These are phyloP conservation scores for Phytopythium chamaehyphon DNA, from an alignment of 352 stramenopile species.

Conservation along the genomic window DNA sequence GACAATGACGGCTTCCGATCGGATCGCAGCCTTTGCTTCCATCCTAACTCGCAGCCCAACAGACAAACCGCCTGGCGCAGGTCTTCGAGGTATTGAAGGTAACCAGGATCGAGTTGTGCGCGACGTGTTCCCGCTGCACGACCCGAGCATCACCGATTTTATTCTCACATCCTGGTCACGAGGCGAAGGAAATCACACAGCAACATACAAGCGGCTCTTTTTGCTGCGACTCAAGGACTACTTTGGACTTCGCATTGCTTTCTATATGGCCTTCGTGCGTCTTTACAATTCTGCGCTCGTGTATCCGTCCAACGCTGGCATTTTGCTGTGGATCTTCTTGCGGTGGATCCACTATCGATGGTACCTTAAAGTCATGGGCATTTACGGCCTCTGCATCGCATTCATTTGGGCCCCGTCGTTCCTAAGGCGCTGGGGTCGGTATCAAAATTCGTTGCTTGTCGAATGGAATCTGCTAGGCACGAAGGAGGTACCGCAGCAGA, in stretches of 20 bases:
- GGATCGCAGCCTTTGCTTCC: conserved; percentile 47
- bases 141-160: conserved; percentile 57
- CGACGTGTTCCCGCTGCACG: conserved; percentile 57
- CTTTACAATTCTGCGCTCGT: conserved; percentile 54
- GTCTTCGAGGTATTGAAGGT: conserved; percentile 38
- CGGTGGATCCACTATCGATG: conserved; percentile 51
- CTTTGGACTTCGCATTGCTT: conserved; percentile 55
- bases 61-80: conserved; percentile 47
- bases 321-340: conserved; percentile 49
- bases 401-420: conserved; percentile 55
- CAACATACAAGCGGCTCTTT: conserved; percentile 33
- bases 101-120: conserved; percentile 47
- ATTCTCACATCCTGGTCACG: conserved; percentile 43
- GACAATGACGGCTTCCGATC: conserved; percentile 45
- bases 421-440: conserved; percentile 54
- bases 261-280: conserved; percentile 55
- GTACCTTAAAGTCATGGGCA: conserved; percentile 44
- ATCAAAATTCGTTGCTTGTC: conserved; percentile 60
- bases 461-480: conserved; percentile 60
- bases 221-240: conserved; percentile 59
- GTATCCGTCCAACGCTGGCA: conserved; percentile 37
- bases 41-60: conserved; percentile 38
- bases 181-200: conserved; percentile 16
- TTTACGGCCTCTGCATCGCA: conserved; percentile 45
- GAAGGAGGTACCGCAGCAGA: conserved; percentile 41